Conservation (phyloP, 805 yeast genomes). For the Lachancea cidri region DNA sequence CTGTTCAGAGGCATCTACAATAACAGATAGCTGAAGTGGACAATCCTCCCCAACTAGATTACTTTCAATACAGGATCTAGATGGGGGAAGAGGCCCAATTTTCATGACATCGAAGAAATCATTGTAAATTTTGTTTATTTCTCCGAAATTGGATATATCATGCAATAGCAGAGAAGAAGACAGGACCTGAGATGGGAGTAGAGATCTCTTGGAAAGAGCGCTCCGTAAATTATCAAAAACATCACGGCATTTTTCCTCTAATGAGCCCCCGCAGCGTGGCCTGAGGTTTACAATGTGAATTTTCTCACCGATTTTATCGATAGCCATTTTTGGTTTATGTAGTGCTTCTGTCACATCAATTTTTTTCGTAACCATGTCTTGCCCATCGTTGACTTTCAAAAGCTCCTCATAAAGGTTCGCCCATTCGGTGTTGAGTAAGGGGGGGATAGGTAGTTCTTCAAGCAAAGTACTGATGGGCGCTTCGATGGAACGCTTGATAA, state of each 20-base stretch:
- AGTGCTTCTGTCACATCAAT: no score
- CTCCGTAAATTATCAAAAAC: slow-evolving; percentile 43
- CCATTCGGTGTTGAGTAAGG: slow-evolving; percentile 23
- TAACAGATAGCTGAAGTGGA: slow-evolving; percentile 53
- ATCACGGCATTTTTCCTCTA: slow-evolving; percentile 43
- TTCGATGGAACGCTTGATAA: slow-evolving; percentile 36
- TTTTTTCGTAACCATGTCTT: no score
- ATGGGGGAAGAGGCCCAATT: slow-evolving; percentile 66
- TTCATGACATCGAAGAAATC: slow-evolving; percentile 40
- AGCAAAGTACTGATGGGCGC: slow-evolving; percentile 21
- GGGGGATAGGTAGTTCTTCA: slow-evolving; percentile 34
- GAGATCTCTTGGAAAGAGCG: slow-evolving; percentile 28
- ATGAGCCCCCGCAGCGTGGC: slow-evolving; percentile 23
- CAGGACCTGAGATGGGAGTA: slow-evolving; percentile 46
- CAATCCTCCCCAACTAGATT: slow-evolving; percentile 30
- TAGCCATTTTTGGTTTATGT: not conserved
- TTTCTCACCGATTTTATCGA: slow-evolving; percentile 26
- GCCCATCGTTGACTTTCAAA: no score
- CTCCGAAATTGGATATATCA: slow-evolving; percentile 60
- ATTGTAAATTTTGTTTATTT: slow-evolving; percentile 58
- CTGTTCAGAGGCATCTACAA: slow-evolving; percentile 33
- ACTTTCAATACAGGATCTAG: slow-evolving; percentile 80
- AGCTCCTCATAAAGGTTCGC: slow-evolving; percentile 8
- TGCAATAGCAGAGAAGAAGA: slow-evolving; percentile 55
- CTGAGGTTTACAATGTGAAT: slow-evolving; percentile 43